These are phyloP conservation scores for Cucumis cinereus DNA, from an alignment of 306 rosid genomes.

Conservation along the genomic window DNA sequence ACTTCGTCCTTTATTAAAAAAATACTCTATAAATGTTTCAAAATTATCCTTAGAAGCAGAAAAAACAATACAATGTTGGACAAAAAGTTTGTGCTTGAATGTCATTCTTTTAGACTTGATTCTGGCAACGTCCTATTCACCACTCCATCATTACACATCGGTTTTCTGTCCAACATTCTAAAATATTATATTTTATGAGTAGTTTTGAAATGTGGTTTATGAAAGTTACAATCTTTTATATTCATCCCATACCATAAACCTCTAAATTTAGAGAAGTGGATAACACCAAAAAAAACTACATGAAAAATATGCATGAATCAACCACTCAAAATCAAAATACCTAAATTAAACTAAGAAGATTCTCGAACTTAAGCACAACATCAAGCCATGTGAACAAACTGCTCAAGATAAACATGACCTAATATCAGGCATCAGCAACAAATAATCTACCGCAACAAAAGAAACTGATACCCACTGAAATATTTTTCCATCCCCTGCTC, in stretches of 20 bases:
- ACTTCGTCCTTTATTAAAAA: no score
- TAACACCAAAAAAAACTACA: background rate
- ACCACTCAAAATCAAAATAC: background rate
- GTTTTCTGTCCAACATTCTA: no score
- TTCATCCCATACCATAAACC: background rate
- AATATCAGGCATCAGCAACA: background rate
- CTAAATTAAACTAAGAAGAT: background rate
- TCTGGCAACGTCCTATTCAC: no score
- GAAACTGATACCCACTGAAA: background rate
- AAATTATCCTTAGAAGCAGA: no score
- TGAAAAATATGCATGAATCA: background rate
- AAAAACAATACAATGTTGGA: no score
- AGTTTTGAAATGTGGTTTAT: no score
- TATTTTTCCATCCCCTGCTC: background rate
- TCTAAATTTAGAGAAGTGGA: background rate
- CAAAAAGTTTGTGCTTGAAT: no score
- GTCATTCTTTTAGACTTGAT: no score
- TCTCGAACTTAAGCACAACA: background rate
- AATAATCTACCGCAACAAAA: background rate
- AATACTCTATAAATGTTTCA: no score
- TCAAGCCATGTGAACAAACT: background rate
- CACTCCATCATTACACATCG: no score
- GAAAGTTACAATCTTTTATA: background rate
- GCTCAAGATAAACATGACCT: background rate
- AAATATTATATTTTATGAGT: no score